phyloP scores from a whole-genome alignment of 495 filamentous ascomycete genomes.

The Xylaria venustula region DNA sequence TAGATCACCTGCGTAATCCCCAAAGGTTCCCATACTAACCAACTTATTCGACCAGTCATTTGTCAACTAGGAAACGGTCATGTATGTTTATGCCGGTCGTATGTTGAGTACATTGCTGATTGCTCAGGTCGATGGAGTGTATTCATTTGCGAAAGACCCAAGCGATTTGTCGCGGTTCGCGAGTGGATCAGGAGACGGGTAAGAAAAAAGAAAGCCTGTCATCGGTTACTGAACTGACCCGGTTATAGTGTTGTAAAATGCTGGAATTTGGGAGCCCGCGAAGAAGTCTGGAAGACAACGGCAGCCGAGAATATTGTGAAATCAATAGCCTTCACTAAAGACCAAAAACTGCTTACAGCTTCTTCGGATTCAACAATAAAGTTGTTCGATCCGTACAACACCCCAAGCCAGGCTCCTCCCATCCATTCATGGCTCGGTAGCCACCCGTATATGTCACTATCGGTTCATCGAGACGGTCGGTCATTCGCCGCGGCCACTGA shows the following conservation, averaged over 20 bases:
- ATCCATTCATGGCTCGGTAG: slow-evolving; percentile 79
- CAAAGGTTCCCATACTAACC: neutral
- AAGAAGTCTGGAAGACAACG: slow-evolving; percentile 76
- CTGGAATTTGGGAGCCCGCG: slow-evolving; percentile 79
- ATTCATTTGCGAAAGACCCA: slow-evolving; percentile 69
- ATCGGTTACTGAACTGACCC: neutral
- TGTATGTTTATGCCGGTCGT: slow-evolving; percentile 24
- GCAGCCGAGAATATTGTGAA: slow-evolving; percentile 81
- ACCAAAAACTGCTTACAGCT: slow-evolving; percentile 85
- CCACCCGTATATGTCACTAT: slow-evolving; percentile 77
- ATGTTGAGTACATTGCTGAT: neutral
- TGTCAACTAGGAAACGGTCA: slow-evolving; percentile 85
- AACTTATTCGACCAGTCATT: slow-evolving; percentile 46
- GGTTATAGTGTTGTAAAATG: slow-evolving; percentile 81
- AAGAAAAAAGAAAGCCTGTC: neutral
- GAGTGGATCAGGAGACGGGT: slow-evolving; percentile 17
- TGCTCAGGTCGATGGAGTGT: slow-evolving; percentile 72
- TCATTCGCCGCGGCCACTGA: slow-evolving; percentile 78
- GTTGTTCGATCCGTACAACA: slow-evolving; percentile 85
- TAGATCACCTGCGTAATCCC: neutral
- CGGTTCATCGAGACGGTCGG: slow-evolving; percentile 71
- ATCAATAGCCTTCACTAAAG: slow-evolving; percentile 81
- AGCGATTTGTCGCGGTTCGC: slow-evolving; percentile 46
- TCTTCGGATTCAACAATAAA: slow-evolving; percentile 85
- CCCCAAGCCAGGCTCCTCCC: slow-evolving; percentile 59